Evolutionary conservation across 768 basidiomycete species (phyloP), one percentile per base, ranked within the genome.

Genomic region (Boletus reticulatus): DNA sequence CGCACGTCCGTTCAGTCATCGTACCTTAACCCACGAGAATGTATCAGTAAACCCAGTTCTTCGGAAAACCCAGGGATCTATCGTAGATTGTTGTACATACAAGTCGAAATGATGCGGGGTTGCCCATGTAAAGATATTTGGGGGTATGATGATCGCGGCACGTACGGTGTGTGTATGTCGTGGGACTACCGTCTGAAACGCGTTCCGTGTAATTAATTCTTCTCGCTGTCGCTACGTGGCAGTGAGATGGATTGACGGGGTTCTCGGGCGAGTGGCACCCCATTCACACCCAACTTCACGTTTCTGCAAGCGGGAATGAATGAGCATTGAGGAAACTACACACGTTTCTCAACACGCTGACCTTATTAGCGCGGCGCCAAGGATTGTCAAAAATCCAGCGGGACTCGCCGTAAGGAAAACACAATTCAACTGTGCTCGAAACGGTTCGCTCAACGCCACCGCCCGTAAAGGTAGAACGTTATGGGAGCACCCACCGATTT

Each of bases 1-100:
- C 71, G 13, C 66, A 61, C 27, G 32, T 64, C 42, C 72, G 71
- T 43, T 63, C 68, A 0, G 67, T 72, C 22, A 64, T 72, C 16
- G 29, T 71, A 8, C 67, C 71, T 9, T 64, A 45, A 57, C 1
- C 9, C 4, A 42, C 17, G 20, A n/a, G 20, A n/a, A 17, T 10
- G n/a, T 29, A 4, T 16, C 16, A 24, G 20, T 7, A n/a, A 27
- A 27, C 8, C 27, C 27, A 13, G 4, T 10, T 13, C 4, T 43
- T 34, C 19, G 2, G 19, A 12, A 16, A 16, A 16, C 6, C 36
- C 36, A 16, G 16, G 36, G 36, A 16, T 29, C 27, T 17, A 29
- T 29, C 12, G 32, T 48, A 27, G 45, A 5, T 17, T 31, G 20
- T 45, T 17, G 20, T 44, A 16, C 41, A 36, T 44, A 16, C 41